Percentiles rank a stretch among this genome's conserved stretches.
These are phyloP conservation scores for Silene latifolia DNA, from an alignment of 148 eudicot genomes.

Conservation along the genomic window DNA sequence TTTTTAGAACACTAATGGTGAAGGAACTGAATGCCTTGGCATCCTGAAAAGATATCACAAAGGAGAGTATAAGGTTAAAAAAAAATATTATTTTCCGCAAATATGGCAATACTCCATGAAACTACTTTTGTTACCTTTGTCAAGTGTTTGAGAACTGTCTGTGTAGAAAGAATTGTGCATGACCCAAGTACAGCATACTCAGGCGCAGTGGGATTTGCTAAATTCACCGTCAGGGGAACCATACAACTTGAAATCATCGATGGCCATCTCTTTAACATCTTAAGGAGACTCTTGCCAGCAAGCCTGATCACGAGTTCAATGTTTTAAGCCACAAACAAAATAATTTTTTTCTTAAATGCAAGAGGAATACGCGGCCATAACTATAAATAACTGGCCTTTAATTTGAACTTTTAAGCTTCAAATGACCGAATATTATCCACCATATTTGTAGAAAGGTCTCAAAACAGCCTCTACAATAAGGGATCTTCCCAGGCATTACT, in stretches of 20 bases:
- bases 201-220: slow-evolving; percentile 61
- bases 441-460: background rate
- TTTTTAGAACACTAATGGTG: slow-evolving; percentile 69
- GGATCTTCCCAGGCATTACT: background rate
- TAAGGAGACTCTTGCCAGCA: slow-evolving; percentile 84
- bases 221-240: slow-evolving; percentile 53
- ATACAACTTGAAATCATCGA: slow-evolving; percentile 74
- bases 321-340: slow-evolving; percentile 16
- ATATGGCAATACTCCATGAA: slow-evolving; percentile 2
- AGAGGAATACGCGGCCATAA: background rate
- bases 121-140: slow-evolving; percentile 48
- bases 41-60: slow-evolving; percentile 48
- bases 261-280: slow-evolving; percentile 95
- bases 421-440: background rate
- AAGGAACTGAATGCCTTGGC: slow-evolving; percentile 74
- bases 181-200: slow-evolving; percentile 90
- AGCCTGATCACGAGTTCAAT: slow-evolving; percentile 45
- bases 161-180: slow-evolving; percentile 79
- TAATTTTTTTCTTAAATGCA: background rate
- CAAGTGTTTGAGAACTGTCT: slow-evolving; percentile 80
- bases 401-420: background rate
- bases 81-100: slow-evolving; percentile 6
- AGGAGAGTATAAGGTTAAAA: slow-evolving; percentile 10
- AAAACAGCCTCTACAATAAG: background rate
- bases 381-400: background rate